phyloP scores from a whole-genome alignment of 352 stramenopile species.

The Peronospora destructor region DNA sequence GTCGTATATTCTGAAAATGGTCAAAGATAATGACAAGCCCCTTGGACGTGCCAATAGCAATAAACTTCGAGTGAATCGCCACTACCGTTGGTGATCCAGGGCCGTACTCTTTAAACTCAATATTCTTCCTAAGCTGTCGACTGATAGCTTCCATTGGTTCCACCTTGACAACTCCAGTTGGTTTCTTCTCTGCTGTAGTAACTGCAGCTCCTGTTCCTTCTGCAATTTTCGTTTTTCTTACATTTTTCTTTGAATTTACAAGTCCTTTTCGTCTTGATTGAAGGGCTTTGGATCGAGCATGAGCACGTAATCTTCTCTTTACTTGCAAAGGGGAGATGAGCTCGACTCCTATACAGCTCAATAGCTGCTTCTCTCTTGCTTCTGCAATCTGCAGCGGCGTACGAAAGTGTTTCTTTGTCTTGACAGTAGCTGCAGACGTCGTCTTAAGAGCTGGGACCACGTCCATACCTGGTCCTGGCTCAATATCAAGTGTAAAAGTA shows the following conservation, averaged over 20 bases:
- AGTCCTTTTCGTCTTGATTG: slow-evolving; percentile 32
- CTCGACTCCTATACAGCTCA: slow-evolving; percentile 78
- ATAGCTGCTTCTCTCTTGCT: slow-evolving; percentile 67
- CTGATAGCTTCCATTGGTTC: slow-evolving; percentile 88
- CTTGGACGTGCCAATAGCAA: slow-evolving; percentile 92
- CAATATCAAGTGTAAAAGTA: slow-evolving; percentile 56
- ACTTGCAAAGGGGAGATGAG: slow-evolving; percentile 78
- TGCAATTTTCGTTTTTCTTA: slow-evolving; percentile 47
- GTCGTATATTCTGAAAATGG: slow-evolving; percentile 91
- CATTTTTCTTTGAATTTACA: slow-evolving; percentile 32
- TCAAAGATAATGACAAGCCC: slow-evolving; percentile 94
- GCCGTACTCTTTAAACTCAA: slow-evolving; percentile 88
- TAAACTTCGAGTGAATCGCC: slow-evolving; percentile 95
- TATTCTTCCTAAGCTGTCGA: slow-evolving; percentile 86
- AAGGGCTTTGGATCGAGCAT: slow-evolving; percentile 50
- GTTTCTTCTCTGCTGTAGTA: slow-evolving; percentile 39
- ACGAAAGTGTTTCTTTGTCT: slow-evolving; percentile 35
- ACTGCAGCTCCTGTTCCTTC: slow-evolving; percentile 19
- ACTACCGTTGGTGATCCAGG: slow-evolving; percentile 89
- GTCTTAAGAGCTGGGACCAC: slow-evolving; percentile 22
- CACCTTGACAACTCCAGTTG: slow-evolving; percentile 80
- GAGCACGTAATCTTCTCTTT: slow-evolving; percentile 64
- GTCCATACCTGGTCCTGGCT: slow-evolving; percentile 67
- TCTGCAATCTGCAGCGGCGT: slow-evolving; percentile 72
- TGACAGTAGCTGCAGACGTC: slow-evolving; percentile 6